phyloP scores from a whole-genome alignment of 2,329 filamentous ascomycete genomes.

The Hypoxylon sp. region DNA sequence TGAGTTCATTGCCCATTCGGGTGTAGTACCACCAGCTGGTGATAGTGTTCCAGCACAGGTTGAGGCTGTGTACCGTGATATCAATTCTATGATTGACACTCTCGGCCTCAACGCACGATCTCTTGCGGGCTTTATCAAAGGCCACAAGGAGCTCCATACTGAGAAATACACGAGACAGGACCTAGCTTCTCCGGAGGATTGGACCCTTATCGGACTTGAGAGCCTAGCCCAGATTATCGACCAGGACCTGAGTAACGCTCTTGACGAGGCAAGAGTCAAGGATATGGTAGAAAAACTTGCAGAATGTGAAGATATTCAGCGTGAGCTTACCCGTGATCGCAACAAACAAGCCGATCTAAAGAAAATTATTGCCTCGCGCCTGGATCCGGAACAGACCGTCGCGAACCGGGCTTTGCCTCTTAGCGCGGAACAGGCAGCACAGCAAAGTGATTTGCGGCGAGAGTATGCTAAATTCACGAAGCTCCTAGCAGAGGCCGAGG shows the following conservation, averaged over 20 bases:
- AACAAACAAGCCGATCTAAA: constrained; percentile 84
- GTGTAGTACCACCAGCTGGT: constrained; percentile 66
- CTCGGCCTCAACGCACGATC: constrained; percentile 85
- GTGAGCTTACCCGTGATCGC: constrained; percentile 79
- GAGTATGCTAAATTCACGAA: constrained; percentile 82
- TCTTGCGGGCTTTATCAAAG: constrained; percentile 75
- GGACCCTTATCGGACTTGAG: constrained; percentile 82
- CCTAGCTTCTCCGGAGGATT: constrained; percentile 77
- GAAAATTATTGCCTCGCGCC: constrained; percentile 78
- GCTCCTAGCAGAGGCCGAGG: constrained; percentile 83
- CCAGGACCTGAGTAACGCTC: constrained; percentile 72
- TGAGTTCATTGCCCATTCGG: constrained; percentile 76
- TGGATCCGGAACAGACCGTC: constrained; percentile 77
- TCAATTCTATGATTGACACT: constrained; percentile 95
- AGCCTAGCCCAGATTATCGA: constrained; percentile 77
- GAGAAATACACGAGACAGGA: constrained; percentile 74
- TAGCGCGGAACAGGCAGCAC: constrained; percentile 84
- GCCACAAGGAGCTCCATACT: constrained; percentile 72
- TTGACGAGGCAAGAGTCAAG: constrained; percentile 78
- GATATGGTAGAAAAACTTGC: constrained; percentile 78
- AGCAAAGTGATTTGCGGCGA: constrained; percentile 86
- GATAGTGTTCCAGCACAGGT: constrained; percentile 74
- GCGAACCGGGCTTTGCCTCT: constrained; percentile 79
- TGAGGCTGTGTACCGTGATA: constrained; percentile 80
- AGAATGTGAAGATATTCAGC: constrained; percentile 76